A percentile compares a stretch with the other conserved stretches of the same genome.
Evolutionary conservation across 352 stramenopile species (phyloP).

Genomic region (Phytophthora palmivora): DNA sequence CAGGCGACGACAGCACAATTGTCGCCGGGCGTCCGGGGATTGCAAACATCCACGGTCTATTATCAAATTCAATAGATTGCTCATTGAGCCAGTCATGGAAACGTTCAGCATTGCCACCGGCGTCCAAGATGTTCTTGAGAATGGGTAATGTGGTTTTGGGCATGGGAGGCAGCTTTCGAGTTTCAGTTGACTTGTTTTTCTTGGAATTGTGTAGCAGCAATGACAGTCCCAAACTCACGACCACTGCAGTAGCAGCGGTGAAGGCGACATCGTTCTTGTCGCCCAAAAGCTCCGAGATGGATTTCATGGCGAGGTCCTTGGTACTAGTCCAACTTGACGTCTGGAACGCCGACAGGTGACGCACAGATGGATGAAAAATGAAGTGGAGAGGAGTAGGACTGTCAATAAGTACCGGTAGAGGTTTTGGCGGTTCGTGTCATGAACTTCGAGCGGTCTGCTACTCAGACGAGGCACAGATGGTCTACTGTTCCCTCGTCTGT

Average conservation of each 20-base stretch:
- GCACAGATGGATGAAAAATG: too few relatives aligned
- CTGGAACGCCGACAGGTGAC: neutral
- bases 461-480: too few relatives aligned
- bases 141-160: constrained; percentile 29
- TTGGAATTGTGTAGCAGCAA: constrained; percentile 11
- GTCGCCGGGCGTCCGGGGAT: constrained; percentile 32
- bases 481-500: too few relatives aligned
- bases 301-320: neutral
- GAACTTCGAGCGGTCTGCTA: too few relatives aligned
- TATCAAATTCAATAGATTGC: constrained; percentile 32
- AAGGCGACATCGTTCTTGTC: neutral
- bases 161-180: constrained; percentile 14
- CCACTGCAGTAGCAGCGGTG: neutral
- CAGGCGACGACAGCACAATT: constrained; percentile 38
- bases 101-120: constrained; percentile 24
- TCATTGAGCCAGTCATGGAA: constrained; percentile 49
- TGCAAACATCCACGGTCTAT: constrained; percentile 35
- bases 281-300: neutral
- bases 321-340: neutral
- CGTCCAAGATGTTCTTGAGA: constrained; percentile 36
- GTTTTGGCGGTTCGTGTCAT: too few relatives aligned
- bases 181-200: constrained; percentile 12
- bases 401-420: too few relatives aligned
- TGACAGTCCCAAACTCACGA: constrained; percentile 21
- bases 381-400: too few relatives aligned